These are phyloP conservation scores for Tolypocladium capitatum DNA, from an alignment of 2,329 filamentous ascomycete species.

Conservation along the genomic window DNA sequence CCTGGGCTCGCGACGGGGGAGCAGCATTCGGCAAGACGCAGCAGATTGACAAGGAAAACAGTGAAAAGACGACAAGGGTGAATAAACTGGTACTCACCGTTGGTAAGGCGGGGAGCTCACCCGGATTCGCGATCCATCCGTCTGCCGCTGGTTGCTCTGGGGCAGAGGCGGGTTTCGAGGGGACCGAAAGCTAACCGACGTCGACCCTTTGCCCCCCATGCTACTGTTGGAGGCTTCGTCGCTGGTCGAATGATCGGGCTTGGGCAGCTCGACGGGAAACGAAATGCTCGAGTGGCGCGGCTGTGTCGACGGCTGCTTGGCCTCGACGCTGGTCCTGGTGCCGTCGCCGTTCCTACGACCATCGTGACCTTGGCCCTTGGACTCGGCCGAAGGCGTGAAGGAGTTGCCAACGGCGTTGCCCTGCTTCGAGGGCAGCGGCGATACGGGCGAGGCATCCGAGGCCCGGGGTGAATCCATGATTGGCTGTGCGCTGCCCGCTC, in stretches of 20 bases:
- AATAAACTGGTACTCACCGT: constrained; percentile 23
- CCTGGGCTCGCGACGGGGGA: neutral
- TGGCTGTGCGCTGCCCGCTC: neutral
- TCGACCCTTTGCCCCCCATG: constrained; percentile 22
- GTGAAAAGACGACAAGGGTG: neutral
- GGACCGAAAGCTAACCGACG: constrained; percentile 34
- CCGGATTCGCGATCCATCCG: constrained; percentile 27
- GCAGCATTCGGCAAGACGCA: neutral
- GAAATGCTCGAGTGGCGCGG: constrained; percentile 20
- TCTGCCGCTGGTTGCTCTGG: constrained; percentile 33
- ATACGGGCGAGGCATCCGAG: constrained; percentile 29
- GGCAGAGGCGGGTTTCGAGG: constrained; percentile 30
- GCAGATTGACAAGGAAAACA: neutral
- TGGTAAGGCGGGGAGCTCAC: constrained; percentile 34
- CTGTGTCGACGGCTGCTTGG: constrained; percentile 19
- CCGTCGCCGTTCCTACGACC: constrained; percentile 7
- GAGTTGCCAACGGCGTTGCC: constrained; percentile 12
- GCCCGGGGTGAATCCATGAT: constrained; percentile 9
- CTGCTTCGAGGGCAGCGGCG: constrained; percentile 10
- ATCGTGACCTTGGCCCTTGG: neutral
- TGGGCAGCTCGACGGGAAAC: constrained; percentile 20
- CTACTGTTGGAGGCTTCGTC: constrained; percentile 1
- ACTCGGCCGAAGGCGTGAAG: constrained; percentile 11
- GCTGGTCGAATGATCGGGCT: constrained; percentile 7
- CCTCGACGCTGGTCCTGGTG: constrained; percentile 8